A percentile compares a stretch with the other conserved stretches of the same genome.
Conservation (phyloP, 2,329 filamentous ascomycete genomes). For the Madurella mycetomatis region DNA sequence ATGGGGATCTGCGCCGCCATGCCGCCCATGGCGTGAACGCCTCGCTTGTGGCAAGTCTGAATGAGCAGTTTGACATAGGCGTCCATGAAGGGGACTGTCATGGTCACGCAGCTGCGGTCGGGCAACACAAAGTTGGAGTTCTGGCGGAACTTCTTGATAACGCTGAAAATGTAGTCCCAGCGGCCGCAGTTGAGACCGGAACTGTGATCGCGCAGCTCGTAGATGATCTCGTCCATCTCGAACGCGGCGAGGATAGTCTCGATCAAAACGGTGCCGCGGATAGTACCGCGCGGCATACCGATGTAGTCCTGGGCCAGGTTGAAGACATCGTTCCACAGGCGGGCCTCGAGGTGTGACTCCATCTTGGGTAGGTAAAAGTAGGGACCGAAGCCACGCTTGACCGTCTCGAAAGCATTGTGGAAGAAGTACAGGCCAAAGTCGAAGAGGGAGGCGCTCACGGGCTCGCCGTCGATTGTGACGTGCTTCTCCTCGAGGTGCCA, state of each 20-base stretch:
- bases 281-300: conserved; percentile 82
- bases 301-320: conserved; percentile 93
- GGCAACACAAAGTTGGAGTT: conserved; percentile 91
- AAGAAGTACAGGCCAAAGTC: conserved; percentile 99
- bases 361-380: conserved; percentile 99
- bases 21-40: conserved; percentile 97
- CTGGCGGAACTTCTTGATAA: conserved; percentile 98
- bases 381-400: conserved; percentile 78
- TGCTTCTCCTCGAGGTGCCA: conserved; percentile 99
- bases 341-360: conserved; percentile 94
- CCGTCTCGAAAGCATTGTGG: conserved; percentile 90
- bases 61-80: conserved; percentile 95
- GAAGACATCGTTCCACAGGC: conserved; percentile 98
- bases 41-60: conserved; percentile 94
- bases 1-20: conserved; percentile 99
- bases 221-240: conserved; percentile 99
- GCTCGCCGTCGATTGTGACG: conserved; percentile 89
- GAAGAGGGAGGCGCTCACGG: conserved; percentile 87
- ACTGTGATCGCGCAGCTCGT: conserved; percentile 94
- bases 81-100: conserved; percentile 98
- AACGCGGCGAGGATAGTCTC: conserved; percentile 97
- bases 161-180: conserved; percentile 99
- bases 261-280: conserved; percentile 91
- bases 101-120: conserved; percentile 85
- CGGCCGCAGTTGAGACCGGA: conserved; percentile 96